Evolutionary conservation across 169 alveolate species (phyloP).

Genomic region (Plasmodium reichenowi): DNA sequence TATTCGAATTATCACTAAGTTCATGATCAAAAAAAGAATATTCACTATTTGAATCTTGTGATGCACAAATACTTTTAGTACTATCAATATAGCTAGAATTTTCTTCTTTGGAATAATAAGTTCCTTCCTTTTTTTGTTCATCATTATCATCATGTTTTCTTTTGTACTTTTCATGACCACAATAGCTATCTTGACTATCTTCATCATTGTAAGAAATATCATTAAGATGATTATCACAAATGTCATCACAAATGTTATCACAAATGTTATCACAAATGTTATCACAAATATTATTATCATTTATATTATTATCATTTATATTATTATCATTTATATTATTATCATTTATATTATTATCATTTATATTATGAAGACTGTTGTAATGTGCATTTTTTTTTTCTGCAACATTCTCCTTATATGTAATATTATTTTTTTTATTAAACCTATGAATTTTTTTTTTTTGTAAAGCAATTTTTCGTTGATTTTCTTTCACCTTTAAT

Average conservation of each 20-base stretch:
- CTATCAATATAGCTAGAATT: constrained; percentile 71
- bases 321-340: background rate
- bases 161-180: background rate
- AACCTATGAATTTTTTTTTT: constrained; percentile 46
- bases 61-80: constrained; percentile 58
- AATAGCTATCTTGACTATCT: background rate
- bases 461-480: constrained; percentile 74
- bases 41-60: constrained; percentile 71
- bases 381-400: background rate
- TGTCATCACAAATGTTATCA: background rate
- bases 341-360: constrained; percentile 6
- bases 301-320: background rate
- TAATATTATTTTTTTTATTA: background rate
- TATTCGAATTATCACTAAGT: constrained; percentile 42
- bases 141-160: background rate
- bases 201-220: background rate
- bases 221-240: background rate
- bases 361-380: background rate
- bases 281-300: background rate
- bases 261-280: too few relatives aligned
- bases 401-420: background rate
- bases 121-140: background rate
- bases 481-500: constrained; percentile 75
- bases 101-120: background rate
- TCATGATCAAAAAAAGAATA: constrained; percentile 50